phyloP scores from a whole-genome alignment of 306 rosid genomes.

The Pyrus pyrifolia region DNA sequence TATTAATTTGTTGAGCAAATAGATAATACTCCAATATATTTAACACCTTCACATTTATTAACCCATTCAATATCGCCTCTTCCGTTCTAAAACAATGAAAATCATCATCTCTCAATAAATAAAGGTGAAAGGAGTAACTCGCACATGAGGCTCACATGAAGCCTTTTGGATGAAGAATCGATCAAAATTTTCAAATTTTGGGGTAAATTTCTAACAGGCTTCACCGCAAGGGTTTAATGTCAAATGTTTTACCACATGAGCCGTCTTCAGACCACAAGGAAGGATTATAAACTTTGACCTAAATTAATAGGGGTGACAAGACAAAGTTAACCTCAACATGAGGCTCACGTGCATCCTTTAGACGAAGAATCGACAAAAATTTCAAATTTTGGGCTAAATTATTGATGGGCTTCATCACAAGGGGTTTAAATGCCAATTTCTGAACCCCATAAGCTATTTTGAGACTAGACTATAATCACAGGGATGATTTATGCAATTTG shows the following conservation, averaged over 20 bases:
- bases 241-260: not conserved
- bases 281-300: not conserved
- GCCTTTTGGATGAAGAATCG: not conserved
- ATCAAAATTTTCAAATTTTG: not conserved
- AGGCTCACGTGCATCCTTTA: too few relatives aligned
- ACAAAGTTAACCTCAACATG: not conserved
- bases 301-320: not conserved
- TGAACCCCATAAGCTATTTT: not conserved
- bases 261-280: not conserved
- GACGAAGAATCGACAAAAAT: too few relatives aligned
- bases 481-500: not conserved
- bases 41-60: too few relatives aligned
- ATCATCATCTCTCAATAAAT: not conserved
- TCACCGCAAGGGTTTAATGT: not conserved
- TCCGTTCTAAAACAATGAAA: not conserved
- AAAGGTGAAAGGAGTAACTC: not conserved
- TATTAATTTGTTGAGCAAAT: too few relatives aligned
- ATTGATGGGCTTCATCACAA: not conserved
- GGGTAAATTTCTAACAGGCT: not conserved
- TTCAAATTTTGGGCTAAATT: not conserved
- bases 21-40: too few relatives aligned
- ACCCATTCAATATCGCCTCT: not conserved
- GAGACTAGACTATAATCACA: not conserved
- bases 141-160: not conserved
- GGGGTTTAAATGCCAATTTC: not conserved